These are phyloP conservation scores for Xylaria curta DNA, from an alignment of 495 filamentous ascomycete species.

Conservation along the genomic window DNA sequence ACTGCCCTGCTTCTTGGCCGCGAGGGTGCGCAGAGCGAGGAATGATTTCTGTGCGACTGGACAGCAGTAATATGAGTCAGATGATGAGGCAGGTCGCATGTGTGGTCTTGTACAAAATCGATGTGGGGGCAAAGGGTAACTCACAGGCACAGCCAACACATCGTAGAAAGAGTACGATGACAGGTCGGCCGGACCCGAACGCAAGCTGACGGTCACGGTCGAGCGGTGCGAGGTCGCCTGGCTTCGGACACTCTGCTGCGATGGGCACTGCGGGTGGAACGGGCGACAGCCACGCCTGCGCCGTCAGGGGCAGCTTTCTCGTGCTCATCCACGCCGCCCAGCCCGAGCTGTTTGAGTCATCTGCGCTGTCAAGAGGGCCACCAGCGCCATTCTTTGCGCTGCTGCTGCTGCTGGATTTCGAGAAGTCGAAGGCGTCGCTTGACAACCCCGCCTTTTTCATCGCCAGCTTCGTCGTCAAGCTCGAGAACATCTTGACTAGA, in stretches of 20 bases:
- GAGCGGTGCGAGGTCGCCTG: conserved; percentile 56
- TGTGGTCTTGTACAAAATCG: background rate
- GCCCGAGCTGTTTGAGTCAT: conserved; percentile 37
- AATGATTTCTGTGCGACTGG: conserved; percentile 64
- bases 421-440: conserved; percentile 47
- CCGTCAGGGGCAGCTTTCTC: conserved; percentile 44
- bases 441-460: conserved; percentile 53
- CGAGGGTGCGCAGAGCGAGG: conserved; percentile 52
- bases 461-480: conserved; percentile 56
- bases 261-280: conserved; percentile 53
- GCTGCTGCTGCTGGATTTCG: conserved; percentile 38
- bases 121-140: conserved; percentile 17
- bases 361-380: conserved; percentile 34
- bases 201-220: conserved; percentile 52
- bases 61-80: background rate
- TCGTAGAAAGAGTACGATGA: conserved; percentile 58
- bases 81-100: background rate
- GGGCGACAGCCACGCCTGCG: conserved; percentile 55
- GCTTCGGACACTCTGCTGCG: conserved; percentile 44
- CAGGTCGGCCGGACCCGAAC: conserved; percentile 44
- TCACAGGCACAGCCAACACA: conserved; percentile 64
- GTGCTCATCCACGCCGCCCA: conserved; percentile 49
- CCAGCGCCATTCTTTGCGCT: conserved; percentile 34
- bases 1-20: conserved; percentile 49
- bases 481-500: conserved; percentile 49